Percentiles rank a stretch among this genome's conserved stretches.
phyloP scores from a whole-genome alignment of 257 asterid species.

The Penstemon eatonii region DNA sequence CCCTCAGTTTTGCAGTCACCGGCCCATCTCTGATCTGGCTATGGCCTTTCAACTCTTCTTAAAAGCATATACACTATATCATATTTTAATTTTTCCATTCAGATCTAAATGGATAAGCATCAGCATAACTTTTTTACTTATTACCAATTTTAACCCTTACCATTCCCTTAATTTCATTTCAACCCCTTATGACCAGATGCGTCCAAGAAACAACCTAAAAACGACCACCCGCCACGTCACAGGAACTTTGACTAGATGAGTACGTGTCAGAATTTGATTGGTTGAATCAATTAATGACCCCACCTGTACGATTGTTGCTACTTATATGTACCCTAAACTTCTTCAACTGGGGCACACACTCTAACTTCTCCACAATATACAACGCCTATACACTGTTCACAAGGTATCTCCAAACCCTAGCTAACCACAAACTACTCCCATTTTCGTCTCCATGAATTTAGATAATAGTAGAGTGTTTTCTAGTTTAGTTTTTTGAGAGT shows the following conservation, averaged over 20 bases:
- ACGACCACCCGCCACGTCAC: conserved; percentile 41
- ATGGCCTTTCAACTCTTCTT: conserved; percentile 5
- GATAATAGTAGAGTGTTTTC: not conserved
- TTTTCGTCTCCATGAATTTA: conserved; percentile 6
- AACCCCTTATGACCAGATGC: conserved; percentile 24
- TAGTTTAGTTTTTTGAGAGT: conserved; percentile 4
- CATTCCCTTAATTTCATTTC: conserved; percentile 10
- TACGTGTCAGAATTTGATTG: conserved; percentile 30
- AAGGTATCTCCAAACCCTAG: conserved; percentile 39
- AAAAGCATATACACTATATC: not conserved
- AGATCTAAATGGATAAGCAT: conserved; percentile 39
- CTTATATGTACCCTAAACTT: conserved; percentile 34
- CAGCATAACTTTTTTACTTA: conserved; percentile 5
- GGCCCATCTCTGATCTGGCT: conserved; percentile 23
- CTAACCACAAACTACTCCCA: conserved; percentile 11
- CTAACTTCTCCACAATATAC: conserved; percentile 21
- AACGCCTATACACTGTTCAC: conserved; percentile 12
- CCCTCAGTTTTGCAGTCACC: conserved; percentile 29
- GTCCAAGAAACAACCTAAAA: conserved; percentile 38
- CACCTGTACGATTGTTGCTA: conserved; percentile 34
- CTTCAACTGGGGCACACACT: conserved; percentile 32
- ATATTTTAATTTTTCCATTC: not conserved
- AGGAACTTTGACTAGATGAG: conserved; percentile 29
- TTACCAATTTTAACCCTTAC: conserved; percentile 10
- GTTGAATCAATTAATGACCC: conserved; percentile 20